Conservation (phyloP, 1,284 basidiomycete genomes). For the Tranzscheliella williamsii region DNA sequence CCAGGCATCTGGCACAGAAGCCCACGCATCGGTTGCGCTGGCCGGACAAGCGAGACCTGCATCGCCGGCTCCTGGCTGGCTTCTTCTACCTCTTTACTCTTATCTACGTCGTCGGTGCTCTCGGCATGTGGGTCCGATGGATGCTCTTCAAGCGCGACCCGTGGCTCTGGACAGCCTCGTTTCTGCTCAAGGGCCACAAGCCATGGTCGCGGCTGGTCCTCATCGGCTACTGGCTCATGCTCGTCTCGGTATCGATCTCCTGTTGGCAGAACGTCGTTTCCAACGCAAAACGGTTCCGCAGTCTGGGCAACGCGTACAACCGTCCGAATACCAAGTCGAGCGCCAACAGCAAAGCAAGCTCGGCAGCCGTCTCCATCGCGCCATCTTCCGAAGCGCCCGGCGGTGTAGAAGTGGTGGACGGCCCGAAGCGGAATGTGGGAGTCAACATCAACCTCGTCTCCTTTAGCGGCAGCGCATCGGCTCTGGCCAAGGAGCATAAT, state of each 20-base stretch:
- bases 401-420: constrained; percentile 14
- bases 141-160: constrained; percentile 81
- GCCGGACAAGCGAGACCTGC: constrained; percentile 82
- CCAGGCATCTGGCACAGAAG: constrained; percentile 85
- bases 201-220: constrained; percentile 82
- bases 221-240: constrained; percentile 79
- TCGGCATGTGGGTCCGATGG: constrained; percentile 91
- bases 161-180: constrained; percentile 76
- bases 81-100: constrained; percentile 81
- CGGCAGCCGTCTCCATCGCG: constrained; percentile 1
- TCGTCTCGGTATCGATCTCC: constrained; percentile 81
- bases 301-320: constrained; percentile 23
- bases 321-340: not conserved
- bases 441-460: constrained; percentile 23
- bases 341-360: constrained; percentile 5
- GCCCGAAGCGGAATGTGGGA: constrained; percentile 12
- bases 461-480: constrained; percentile 21
- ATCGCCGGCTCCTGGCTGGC: constrained; percentile 80
- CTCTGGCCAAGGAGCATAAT: constrained; percentile 31
- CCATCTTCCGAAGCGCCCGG: constrained; percentile 25
- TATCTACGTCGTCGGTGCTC: constrained; percentile 78
- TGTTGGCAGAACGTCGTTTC: constrained; percentile 72
- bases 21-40: constrained; percentile 85
- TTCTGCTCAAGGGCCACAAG: constrained; percentile 72
- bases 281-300: constrained; percentile 40